phyloP scores from a whole-genome alignment of 2,329 filamentous ascomycete genomes.

The Cordyceps tenuipes region DNA sequence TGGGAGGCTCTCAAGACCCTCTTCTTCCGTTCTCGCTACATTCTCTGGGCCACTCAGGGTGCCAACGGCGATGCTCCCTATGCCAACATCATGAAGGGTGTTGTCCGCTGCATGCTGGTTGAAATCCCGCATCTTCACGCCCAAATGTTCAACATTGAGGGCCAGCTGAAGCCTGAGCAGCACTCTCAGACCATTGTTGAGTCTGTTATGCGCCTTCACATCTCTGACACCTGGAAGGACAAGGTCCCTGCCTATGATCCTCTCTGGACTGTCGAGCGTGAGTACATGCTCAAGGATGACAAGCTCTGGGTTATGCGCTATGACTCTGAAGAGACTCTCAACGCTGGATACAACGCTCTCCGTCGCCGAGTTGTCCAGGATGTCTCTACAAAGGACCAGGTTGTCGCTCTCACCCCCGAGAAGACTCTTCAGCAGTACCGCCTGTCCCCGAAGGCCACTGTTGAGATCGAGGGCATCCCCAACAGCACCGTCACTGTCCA shows the following conservation, averaged over 20 bases:
- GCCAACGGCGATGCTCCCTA: conserved; percentile 11
- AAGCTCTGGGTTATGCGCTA: conserved; percentile 12
- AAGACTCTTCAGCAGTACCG: conserved; percentile 12
- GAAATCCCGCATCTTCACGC: conserved; percentile 10
- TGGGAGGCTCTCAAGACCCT: conserved; percentile 12
- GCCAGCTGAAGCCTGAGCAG: conserved; percentile 10
- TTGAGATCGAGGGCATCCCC: conserved; percentile 6
- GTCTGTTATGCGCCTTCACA: conserved; percentile 10
- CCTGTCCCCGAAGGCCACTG: conserved; percentile 9
- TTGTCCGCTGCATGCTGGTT: conserved; percentile 10
- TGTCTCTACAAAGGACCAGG: conserved; percentile 7
- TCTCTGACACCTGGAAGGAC: conserved; percentile 12
- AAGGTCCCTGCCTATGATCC: conserved; percentile 9
- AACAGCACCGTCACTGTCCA: conserved; percentile 7
- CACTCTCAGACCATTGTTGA: conserved; percentile 2
- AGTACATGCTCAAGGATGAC: conserved; percentile 12
- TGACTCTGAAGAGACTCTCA: conserved; percentile 4
- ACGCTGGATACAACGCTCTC: conserved; percentile 12
- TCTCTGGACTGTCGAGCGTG: conserved; percentile 11
- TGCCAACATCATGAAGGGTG: conserved; percentile 12
- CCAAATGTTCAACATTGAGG: conserved; percentile 12
- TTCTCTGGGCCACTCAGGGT: conserved; percentile 13
- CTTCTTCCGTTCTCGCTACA: conserved; percentile 8
- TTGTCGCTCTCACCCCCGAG: conserved; percentile 9
- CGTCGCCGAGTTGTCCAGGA: conserved; percentile 11